A percentile compares a stretch with the other conserved stretches of the same genome.
phyloP scores from a whole-genome alignment of 179 eudicot species.

The Sideroxylon spinosum region DNA sequence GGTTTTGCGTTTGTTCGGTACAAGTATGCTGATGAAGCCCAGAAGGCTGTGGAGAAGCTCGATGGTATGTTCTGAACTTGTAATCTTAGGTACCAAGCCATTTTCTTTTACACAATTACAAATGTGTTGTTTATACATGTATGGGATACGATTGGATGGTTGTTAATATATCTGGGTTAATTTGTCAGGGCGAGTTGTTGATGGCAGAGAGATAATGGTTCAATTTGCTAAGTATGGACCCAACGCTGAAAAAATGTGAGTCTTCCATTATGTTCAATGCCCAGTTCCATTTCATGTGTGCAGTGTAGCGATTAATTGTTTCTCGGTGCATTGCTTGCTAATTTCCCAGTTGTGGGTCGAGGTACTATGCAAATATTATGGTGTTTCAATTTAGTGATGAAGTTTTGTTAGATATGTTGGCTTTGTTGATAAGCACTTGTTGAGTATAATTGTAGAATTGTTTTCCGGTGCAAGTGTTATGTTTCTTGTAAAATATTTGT shows the following conservation, averaged over 20 bases:
- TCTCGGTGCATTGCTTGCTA: no score
- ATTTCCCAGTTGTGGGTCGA: no score
- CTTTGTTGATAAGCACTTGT: background rate
- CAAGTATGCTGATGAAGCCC: slow-evolving; percentile 92
- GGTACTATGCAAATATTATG: no score
- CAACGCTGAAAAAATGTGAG: slow-evolving; percentile 90
- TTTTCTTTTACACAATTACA: no score
- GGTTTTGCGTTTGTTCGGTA: slow-evolving; percentile 97
- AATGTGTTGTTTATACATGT: no score
- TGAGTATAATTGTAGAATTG: background rate
- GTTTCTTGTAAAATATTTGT: no score
- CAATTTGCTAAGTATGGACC: slow-evolving; percentile 97
- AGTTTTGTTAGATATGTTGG: no score
- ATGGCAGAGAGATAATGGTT: slow-evolving; percentile 97
- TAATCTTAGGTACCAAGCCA: background rate
- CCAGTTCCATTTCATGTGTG: no score
- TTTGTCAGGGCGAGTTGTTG: slow-evolving; percentile 71
- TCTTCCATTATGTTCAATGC: background rate
- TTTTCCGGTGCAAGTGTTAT: background rate
- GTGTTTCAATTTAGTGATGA: no score
- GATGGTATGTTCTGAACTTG: slow-evolving; percentile 49
- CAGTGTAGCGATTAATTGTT: no score
- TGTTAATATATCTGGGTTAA: background rate
- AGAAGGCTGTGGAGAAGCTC: slow-evolving; percentile 84
- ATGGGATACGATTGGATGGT: no score